Conservation (phyloP, 129 eudicot species). For the Pittosporum tobira region DNA sequence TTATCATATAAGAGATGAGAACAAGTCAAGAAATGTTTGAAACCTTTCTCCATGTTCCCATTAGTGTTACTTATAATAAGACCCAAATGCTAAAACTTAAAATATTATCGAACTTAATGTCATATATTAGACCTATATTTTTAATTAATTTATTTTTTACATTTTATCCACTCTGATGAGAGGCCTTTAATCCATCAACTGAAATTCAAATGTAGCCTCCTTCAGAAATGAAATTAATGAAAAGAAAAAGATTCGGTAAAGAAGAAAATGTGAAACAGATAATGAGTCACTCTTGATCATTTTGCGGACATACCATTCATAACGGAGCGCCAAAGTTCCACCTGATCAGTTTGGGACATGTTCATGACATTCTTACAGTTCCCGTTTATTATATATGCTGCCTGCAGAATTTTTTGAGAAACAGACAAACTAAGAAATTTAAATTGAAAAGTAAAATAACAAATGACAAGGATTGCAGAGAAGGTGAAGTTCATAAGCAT, state of each 20-base stretch:
- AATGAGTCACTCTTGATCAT: neutral
- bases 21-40: too few species aligned
- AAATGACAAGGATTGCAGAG: too few species aligned
- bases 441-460: too few species aligned
- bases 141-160: too few species aligned
- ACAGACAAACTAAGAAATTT: neutral
- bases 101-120: too few species aligned
- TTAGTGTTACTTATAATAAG: too few species aligned
- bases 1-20: neutral
- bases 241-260: neutral
- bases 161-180: too few species aligned
- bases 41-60: too few species aligned
- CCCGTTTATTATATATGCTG: slow-evolving; percentile 78
- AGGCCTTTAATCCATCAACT: neutral
- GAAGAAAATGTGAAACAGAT: neutral
- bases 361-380: slow-evolving; percentile 95
- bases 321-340: slow-evolving; percentile 85
- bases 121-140: too few species aligned
- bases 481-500: too few species aligned
- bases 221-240: neutral
- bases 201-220: neutral
- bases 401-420: slow-evolving; percentile 42
- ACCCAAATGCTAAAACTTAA: too few species aligned
- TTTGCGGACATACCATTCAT: slow-evolving; percentile 48
- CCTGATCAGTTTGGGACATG: slow-evolving; percentile 93